A percentile compares a stretch with the other conserved stretches of the same genome.
Conservation (phyloP, 768 basidiomycete species). For the Collybia sp. region DNA sequence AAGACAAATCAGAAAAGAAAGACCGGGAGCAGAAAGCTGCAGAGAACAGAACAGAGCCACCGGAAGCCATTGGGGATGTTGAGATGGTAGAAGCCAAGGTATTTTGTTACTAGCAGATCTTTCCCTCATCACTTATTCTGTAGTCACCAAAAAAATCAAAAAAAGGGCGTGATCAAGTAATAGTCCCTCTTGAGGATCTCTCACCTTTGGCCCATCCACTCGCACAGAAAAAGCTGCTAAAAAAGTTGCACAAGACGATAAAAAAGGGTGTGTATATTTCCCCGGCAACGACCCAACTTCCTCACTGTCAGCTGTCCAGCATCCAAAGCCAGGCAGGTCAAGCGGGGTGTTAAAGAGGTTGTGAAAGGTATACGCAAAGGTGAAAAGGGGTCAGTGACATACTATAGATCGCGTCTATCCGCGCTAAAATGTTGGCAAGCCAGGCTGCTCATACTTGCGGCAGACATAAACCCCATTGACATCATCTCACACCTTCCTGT, state of each 20-base stretch:
- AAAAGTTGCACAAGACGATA: slow-evolving; percentile 92
- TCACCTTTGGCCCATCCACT: slow-evolving; percentile 94
- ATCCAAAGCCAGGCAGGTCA: slow-evolving; percentile 91
- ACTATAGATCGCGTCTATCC: no score
- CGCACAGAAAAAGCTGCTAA: slow-evolving; percentile 88
- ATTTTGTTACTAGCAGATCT: background rate
- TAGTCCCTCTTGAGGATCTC: slow-evolving; percentile 73
- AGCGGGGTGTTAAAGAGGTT: slow-evolving; percentile 97
- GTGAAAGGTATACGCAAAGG: slow-evolving; percentile 97
- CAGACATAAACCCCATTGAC: slow-evolving; percentile 97
- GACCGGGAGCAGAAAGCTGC: slow-evolving; percentile 63
- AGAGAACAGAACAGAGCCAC: slow-evolving; percentile 15
- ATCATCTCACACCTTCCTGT: slow-evolving; percentile 97
- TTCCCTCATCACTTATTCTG: slow-evolving; percentile 10
- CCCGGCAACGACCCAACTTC: background rate
- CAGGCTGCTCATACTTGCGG: slow-evolving; percentile 88
- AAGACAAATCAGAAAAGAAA: slow-evolving; percentile 76
- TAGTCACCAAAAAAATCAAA: slow-evolving; percentile 56
- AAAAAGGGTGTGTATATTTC: slow-evolving; percentile 64
- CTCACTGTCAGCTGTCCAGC: slow-evolving; percentile 42
- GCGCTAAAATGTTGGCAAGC: no score
- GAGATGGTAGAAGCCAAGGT: slow-evolving; percentile 41
- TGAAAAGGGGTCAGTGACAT: slow-evolving; percentile 76
- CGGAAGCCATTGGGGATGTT: slow-evolving; percentile 39
- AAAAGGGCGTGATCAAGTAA: slow-evolving; percentile 61